Conservation (phyloP, 768 basidiomycete genomes). For the Suillus americanus region DNA sequence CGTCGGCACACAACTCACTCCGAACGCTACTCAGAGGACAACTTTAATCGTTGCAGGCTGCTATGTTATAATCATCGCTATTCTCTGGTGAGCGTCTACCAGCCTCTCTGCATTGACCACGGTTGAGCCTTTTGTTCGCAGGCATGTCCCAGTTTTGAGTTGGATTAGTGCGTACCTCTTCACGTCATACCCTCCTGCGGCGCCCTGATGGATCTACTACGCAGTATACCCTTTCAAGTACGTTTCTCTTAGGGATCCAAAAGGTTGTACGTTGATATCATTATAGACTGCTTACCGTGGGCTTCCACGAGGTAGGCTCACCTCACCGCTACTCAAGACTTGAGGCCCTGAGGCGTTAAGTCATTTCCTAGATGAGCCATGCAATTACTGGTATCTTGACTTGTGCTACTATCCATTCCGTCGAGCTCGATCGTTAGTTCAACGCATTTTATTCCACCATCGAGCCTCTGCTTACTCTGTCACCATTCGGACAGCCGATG, state of each 20-base stretch:
- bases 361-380: conserved; percentile 71
- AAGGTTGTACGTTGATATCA: not conserved
- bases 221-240: conserved; percentile 92
- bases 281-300: conserved; percentile 74
- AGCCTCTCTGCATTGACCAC: not conserved
- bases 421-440: conserved; percentile 81
- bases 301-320: conserved; percentile 76
- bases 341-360: not conserved
- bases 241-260: conserved; percentile 27
- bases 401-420: conserved; percentile 82
- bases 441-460: not conserved
- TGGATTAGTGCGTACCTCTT: conserved; percentile 59
- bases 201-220: conserved; percentile 11
- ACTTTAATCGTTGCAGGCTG: conserved; percentile 80
- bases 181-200: not conserved
- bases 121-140: conserved; percentile 26
- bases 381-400: conserved; percentile 78
- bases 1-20: conserved; percentile 44
- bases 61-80: conserved; percentile 74
- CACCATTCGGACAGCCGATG: conserved; percentile 57
- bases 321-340: not conserved
- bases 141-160: conserved; percentile 78
- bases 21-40: conserved; percentile 68
- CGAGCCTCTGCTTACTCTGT: conserved; percentile 10
- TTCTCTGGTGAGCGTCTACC: conserved; percentile 62